Base-by-base conservation (phyloP, 176 grass and related monocot genomes). In the Canna indica region DNA sequence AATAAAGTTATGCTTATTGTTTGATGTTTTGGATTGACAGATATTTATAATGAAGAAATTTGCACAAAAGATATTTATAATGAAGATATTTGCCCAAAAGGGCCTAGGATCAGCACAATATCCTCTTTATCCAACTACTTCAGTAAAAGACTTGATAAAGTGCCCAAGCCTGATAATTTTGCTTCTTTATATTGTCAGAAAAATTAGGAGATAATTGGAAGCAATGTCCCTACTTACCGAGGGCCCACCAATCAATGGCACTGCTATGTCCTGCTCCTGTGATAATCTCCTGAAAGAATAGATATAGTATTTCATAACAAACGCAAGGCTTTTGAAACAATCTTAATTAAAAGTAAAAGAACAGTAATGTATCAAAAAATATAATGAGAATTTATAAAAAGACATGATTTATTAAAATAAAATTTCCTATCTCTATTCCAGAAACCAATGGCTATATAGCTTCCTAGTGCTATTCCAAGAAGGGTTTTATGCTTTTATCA, bases 221-320 rank as follows among this genome's bases (percentile, higher is more conserved):
- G 20, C 20, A 32, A 32, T 62, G 14, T 31, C 29, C 16, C 14
- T 80, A n/a, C 75, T 81, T 87, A 99, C 94, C 94, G 69, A 99
- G 82, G 81, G 89, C 78, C 94, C 94, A 99, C 94, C 89, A 99
- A 82, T 99, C 94, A 76, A 99, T 90, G 27, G 89, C 94, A 79
- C 89, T 93, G 63, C 84, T 99, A 81, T 99, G 94, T 28, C 73
- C 75, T 87, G 78, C 75, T 50, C 94, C 94, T 33, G 77, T 88
- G 59, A 99, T 90, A 67, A 99, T 81, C 80, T 99, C 94, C 94
- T 99, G 81, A 64, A 77, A 79, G n/a, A 17, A 84, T 47, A 53
- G 34, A 63, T 41, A 36, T 63, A 13, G 6, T 63, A 35, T 1
- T 1, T 34, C 15, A 63, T 62, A 18, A n/a, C 31, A 22, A 13